phyloP scores from a whole-genome alignment of 108 stramenopile species.

The Conticribra weissflogii region DNA sequence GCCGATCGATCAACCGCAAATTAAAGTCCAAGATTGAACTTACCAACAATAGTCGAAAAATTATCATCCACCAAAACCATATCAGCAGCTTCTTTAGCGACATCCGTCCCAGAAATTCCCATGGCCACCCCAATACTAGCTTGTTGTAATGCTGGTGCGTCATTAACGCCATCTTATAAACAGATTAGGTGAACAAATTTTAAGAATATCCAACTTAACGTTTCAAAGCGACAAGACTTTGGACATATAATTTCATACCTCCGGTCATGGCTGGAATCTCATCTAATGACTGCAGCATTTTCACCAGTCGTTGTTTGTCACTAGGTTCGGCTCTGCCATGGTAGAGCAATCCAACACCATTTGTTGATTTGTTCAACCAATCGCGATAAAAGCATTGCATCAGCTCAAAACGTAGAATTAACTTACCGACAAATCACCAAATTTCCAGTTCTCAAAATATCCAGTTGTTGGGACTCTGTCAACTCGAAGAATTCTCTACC shows the following conservation, averaged over 20 bases:
- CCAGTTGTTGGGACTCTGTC: conserved; percentile 64
- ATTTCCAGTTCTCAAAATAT: conserved; percentile 73
- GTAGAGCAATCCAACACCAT: too few relatives aligned
- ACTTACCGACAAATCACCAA: conserved; percentile 89
- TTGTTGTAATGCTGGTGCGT: conserved; percentile 98
- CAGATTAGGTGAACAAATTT: neutral
- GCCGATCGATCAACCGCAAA: too few relatives aligned
- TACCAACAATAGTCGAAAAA: too few relatives aligned
- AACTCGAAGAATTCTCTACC: conserved; percentile 82
- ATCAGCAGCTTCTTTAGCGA: conserved; percentile 67
- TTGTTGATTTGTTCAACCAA: too few relatives aligned
- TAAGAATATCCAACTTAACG: neutral
- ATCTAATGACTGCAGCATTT: conserved; percentile 88
- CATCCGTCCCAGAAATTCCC: conserved; percentile 91
- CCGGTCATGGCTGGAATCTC: conserved; percentile 99
- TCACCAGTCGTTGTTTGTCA: conserved; percentile 96
- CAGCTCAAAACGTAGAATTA: neutral
- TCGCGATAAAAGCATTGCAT: neutral
- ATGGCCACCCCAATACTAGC: conserved; percentile 95
- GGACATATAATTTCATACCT: conserved; percentile 27
- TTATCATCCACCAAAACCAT: conserved; percentile 20
- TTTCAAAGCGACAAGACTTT: neutral
- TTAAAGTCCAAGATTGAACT: too few relatives aligned
- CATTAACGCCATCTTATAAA: conserved; percentile 89
- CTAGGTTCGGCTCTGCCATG: conserved; percentile 81